Percentiles rank a stretch among this genome's conserved stretches.
These are phyloP conservation scores for Solanum neorickii DNA, from an alignment of 257 asterid genomes.

Conservation along the genomic window DNA sequence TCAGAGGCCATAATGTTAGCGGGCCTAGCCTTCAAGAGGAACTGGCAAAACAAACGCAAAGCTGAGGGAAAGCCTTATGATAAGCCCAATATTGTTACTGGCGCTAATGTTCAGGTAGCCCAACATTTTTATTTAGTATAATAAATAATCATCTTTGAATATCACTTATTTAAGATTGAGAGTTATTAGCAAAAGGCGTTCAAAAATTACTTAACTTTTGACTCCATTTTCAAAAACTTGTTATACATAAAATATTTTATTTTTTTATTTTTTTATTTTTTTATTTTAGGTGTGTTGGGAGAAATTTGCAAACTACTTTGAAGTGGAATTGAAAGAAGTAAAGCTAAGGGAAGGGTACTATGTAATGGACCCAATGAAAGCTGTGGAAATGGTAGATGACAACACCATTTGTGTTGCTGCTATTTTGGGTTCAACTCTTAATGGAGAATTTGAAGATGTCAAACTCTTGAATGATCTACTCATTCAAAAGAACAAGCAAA, in stretches of 20 bases:
- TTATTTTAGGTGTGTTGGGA: slow-evolving; percentile 34
- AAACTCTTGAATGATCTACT: slow-evolving; percentile 18
- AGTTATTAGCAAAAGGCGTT: background rate
- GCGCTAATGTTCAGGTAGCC: slow-evolving; percentile 20
- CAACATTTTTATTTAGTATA: background rate
- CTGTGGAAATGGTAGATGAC: slow-evolving; percentile 21
- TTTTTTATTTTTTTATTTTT: too few species aligned
- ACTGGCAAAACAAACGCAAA: slow-evolving; percentile 23
- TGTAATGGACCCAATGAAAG: slow-evolving; percentile 16
- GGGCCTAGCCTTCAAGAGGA: slow-evolving; percentile 26
- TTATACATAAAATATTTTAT: background rate
- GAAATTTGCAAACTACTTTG: slow-evolving; percentile 26
- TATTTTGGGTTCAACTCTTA: slow-evolving; percentile 23
- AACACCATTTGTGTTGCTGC: slow-evolving; percentile 25
- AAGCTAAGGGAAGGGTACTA: slow-evolving; percentile 16
- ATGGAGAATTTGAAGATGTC: slow-evolving; percentile 30
- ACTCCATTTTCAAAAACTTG: background rate
- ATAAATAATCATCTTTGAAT: background rate
- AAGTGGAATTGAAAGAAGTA: slow-evolving; percentile 22
- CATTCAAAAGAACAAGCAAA: slow-evolving; percentile 10
- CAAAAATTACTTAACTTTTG: background rate
- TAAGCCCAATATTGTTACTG: slow-evolving; percentile 25
- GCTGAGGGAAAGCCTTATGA: slow-evolving; percentile 16
- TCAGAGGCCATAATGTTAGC: slow-evolving; percentile 33
- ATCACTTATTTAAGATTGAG: too few species aligned